phyloP scores from a whole-genome alignment of 371 early-diverging fungal genomes.

The Thermomucor indicae-seudaticae region DNA sequence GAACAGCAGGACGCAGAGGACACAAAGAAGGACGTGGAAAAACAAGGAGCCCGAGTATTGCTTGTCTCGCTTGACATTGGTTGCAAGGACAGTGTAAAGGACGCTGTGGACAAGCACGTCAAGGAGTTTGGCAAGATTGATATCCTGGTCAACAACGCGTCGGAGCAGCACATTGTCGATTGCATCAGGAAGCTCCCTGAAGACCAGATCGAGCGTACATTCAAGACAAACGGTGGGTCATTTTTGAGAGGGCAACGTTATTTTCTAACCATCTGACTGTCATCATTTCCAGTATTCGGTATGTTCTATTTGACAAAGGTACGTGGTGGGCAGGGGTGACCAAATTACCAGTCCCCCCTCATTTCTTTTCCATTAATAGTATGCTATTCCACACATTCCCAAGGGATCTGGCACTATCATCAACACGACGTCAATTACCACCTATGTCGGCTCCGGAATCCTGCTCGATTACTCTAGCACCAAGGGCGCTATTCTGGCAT shows the following conservation, averaged over 20 bases:
- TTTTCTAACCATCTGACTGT: neutral
- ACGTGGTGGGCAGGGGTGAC: no score
- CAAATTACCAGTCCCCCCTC: no score
- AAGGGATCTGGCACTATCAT: conserved; percentile 21
- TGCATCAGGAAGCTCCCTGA: conserved; percentile 9
- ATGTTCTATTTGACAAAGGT: conserved; percentile 33
- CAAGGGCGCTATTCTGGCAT: conserved; percentile 32
- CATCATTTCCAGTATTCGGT: conserved; percentile 3
- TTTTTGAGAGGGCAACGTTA: neutral
- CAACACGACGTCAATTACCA: conserved; percentile 40
- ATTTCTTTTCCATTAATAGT: conserved; percentile 33
- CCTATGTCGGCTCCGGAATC: conserved; percentile 26
- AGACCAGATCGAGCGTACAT: conserved; percentile 17
- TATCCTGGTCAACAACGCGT: conserved; percentile 47
- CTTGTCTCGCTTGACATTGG: no score
- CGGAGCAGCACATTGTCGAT: conserved; percentile 23
- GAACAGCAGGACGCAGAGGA: conserved; percentile 19
- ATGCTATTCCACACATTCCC: conserved; percentile 32
- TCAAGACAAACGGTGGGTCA: conserved; percentile 19
- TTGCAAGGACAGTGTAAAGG: conserved; percentile 6
- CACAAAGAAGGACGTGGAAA: conserved; percentile 8
- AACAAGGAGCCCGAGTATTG: no score
- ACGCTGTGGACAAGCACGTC: conserved; percentile 16
- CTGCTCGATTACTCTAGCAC: conserved; percentile 32
- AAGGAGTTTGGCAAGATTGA: conserved; percentile 33